Conservation (phyloP, 306 rosid genomes). For the Luffa acutangula region DNA sequence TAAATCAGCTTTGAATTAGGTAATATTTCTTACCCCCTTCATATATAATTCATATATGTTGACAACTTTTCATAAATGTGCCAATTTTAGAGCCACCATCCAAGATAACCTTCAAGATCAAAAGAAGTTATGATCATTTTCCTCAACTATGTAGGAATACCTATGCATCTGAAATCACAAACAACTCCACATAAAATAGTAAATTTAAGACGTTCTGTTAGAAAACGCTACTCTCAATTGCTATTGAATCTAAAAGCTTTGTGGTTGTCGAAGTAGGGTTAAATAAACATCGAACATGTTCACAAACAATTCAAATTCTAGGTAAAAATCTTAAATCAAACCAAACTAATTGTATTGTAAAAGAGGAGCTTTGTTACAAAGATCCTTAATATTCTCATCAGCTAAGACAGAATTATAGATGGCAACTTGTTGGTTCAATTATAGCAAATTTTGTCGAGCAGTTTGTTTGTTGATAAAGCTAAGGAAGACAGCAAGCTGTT, state of each 20-base stretch:
- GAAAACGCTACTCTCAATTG: neutral
- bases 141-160: neutral
- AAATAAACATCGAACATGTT: neutral
- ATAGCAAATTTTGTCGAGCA: neutral
- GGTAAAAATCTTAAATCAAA: too few relatives aligned
- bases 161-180: neutral
- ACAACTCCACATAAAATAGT: neutral
- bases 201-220: neutral
- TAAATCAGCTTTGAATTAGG: neutral
- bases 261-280: neutral
- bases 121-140: neutral
- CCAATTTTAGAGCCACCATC: neutral
- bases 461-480: neutral
- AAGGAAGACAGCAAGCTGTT: neutral
- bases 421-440: neutral
- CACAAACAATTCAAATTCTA: neutral
- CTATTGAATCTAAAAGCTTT: neutral
- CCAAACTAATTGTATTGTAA: neutral
- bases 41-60: neutral
- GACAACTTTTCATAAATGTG: neutral
- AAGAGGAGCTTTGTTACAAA: neutral
- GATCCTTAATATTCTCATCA: neutral
- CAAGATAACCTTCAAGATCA: neutral
- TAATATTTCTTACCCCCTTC: neutral
- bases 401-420: neutral